Base-by-base conservation (phyloP, 352 stramenopile genomes). In the Phytophthora hybrid region DNA sequence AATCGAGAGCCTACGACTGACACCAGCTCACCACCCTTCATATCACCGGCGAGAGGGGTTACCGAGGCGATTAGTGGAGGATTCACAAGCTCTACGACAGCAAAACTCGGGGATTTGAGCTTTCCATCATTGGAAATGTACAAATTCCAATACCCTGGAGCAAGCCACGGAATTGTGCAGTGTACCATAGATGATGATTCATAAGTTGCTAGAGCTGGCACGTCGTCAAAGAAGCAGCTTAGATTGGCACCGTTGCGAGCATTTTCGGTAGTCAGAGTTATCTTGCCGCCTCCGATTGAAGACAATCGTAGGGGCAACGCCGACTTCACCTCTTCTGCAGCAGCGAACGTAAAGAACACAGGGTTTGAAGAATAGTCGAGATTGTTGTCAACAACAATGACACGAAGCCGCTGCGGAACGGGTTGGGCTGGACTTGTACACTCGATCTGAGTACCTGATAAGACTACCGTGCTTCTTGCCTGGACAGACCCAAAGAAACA, bases 311-410 rank as follows among this genome's bases (percentile, higher is more conserved):
- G 57, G 9, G 86, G 87, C 4, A 52, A 57, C 14, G 87, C 64
- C 7, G 70, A 63, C 1, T 81, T 59, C 0, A 95, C 83, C 32
- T 83, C 68, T 61, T 93, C 89, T 0, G 74, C 76, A 11, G 76
- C 52, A 47, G 70, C 39, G 46, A 82, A 93, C 5, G 57, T 81
- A 51, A 87, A 88, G 10, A 83, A 80, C 2, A 82, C 65, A 0
- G 62, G 34, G 8, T 81, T 69, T 32, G 41, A 44, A 2, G 82
- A 92, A 23, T 82, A 89, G 61, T 97, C 91, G 1, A 78, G 54
- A 7, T 77, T 84, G 32, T 97, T 97, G 69, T 87, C 93, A 16
- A 77, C 85, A 19, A 95, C 83, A 4, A 73, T 41, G 2, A 97
- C 76, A 26, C 51, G 61, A 39, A 83, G 31, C 31, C 37, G 39